Evolutionary conservation across 78 protist genomes (phyloP), one percentile per base, ranked within the genome.

Genomic region (Chrysochromulina parva): DNA sequence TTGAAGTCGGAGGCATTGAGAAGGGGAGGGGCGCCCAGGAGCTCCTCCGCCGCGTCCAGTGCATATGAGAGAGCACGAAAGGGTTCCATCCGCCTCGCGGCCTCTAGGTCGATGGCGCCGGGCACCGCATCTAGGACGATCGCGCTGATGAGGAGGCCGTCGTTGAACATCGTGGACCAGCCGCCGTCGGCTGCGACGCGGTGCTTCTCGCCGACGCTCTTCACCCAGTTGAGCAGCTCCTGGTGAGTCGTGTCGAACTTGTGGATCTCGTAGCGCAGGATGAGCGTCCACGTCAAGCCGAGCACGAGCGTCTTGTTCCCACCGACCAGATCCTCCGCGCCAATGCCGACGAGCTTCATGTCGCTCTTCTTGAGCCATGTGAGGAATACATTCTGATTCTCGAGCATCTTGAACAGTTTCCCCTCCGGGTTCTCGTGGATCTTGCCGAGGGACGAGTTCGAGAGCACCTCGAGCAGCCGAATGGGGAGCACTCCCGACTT

Each of bases 241-340:
- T 13, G 48, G 50, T 69, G 50, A 38, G 5, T 28, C 50, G 78
- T 85, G 26, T 55, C 48, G 58, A 38, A 38, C 93, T 93, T 93
- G 65, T 93, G 94, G 91, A 95, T 95, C 86, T 95, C 96, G 94
- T 95, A 95, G 71, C 95, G 81, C 50, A 94, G 80, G 89, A 95
- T 95, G 91, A 95, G 80, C 20, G 97, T 95, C 97, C 97, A 95
- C 60, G 94, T 94, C 57, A 95, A 78, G 85, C 97, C 97, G 54
- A 94, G 95, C 57, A 95, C 90, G 53, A 95, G 93, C 92, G 93
- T 95, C 71, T 74, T 89, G 91, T 94, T 94, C 60, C 90, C 69
- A 78, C 92, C 93, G n/a, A 92, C 96, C 54, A 95, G 93, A 84
- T 95, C 93, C 88, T 90, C 95, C 62, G 93, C 91, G 86, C 96